Conservation (phyloP, 2,329 filamentous ascomycete genomes). For the Ascochyta viciae-villosae region DNA sequence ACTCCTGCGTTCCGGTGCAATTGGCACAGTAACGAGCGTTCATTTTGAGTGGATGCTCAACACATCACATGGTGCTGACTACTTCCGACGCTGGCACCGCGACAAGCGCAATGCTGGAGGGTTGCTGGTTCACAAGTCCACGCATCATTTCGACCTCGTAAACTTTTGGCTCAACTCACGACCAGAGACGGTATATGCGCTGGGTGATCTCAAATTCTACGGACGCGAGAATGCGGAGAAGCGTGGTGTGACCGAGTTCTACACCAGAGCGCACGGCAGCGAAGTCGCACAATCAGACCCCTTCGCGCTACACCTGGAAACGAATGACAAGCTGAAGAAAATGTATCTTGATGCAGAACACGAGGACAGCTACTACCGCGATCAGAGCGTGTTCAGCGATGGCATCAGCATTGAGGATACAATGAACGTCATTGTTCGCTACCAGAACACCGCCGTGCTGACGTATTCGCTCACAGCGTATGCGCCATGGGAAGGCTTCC, state of each 20-base stretch:
- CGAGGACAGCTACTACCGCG: conserved; percentile 67
- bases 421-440: conserved; percentile 66
- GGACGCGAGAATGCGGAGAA: conserved; percentile 67
- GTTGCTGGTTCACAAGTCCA: conserved; percentile 67
- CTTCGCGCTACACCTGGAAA: conserved; percentile 64
- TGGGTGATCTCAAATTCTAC: conserved; percentile 67
- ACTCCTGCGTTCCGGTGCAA: conserved; percentile 61
- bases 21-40: conserved; percentile 63
- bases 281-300: conserved; percentile 61
- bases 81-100: conserved; percentile 69
- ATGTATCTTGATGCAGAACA: conserved; percentile 70
- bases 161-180: conserved; percentile 68
- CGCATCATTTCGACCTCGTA: conserved; percentile 69
- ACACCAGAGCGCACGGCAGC: conserved; percentile 60
- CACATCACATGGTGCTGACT: conserved; percentile 67
- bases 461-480: conserved; percentile 68
- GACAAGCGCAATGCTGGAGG: conserved; percentile 67
- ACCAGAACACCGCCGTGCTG: conserved; percentile 63
- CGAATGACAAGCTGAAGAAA: conserved; percentile 61
- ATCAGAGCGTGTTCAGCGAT: conserved; percentile 69
- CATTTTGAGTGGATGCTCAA: conserved; percentile 72
- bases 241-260: conserved; percentile 61
- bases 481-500: conserved; percentile 68
- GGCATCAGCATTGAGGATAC: conserved; percentile 71
- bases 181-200: conserved; percentile 64